Base-by-base conservation (phyloP, 257 asterid species). In the Verbascum thapsus region DNA sequence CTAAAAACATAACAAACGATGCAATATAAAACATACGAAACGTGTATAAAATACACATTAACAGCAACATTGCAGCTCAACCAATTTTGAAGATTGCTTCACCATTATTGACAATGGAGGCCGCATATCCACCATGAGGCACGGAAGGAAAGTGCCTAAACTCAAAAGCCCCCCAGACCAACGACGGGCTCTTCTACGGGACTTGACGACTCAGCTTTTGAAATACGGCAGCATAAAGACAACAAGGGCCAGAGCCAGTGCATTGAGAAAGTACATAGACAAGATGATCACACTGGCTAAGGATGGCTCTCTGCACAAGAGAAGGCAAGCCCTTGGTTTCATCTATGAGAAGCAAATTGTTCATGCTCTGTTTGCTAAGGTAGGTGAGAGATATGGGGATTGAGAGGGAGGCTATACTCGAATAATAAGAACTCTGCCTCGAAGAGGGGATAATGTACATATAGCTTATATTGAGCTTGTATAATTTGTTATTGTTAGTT, bases 161-260 rank as follows among this genome's bases (percentile, higher is more conserved):
- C 92, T 94, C 16, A 94, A 94, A 71, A 50, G 96, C 51, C 99
- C 97, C 23, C 97, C 97, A 5, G 97, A 94, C 66, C 99, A 94
- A 64, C 87, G 95, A 3, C 74, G 80, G 49, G 99, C 99, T 35
- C 97, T 94, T 34, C 19, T 94, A 63, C 85, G 99, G 4, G 85
- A 89, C 52, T 76, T 94, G 16, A 90, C 97, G 6, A 90, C 96
- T 58, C 99, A 94, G 61, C 95, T 94, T 12, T 86, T 90, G 19
- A 94, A 90, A 70, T 83, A 82, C 35, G 99, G 97, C 3, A 96
- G 95, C 30, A 90, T 90, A 55, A 90, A 85, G 82, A 94, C 99
- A 37, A 94, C 97, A 0, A 78, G 91, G 68, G 95, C 97, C 20
- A 76, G 99, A 64, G 99, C 99, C 6, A 87, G 95, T 66, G 97